Base-by-base conservation (phyloP, 306 rosid species). In the Luffa aegyptiaca region DNA sequence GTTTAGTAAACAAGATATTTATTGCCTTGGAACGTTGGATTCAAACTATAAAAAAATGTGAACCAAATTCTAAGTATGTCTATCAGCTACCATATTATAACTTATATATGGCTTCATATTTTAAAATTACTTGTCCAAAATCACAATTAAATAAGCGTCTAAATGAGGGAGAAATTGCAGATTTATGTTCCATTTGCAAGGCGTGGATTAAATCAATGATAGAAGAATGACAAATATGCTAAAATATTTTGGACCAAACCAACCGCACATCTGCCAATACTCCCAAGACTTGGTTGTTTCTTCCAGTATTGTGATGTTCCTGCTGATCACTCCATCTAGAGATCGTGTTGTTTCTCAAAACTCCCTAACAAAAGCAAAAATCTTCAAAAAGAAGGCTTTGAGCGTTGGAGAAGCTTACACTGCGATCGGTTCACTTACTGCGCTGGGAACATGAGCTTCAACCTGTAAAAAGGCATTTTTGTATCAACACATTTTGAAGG, bases 391-490 rank as follows among this genome's bases (percentile, higher is more conserved):
- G 82, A 82, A 82, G 84, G 78, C 57, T 64, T 77, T 37, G 81
- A 85, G 81, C 81, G 63, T 75, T 41, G 86, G 86, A 85, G 84
- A 84, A 85, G 92, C 86, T 88, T 88, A 94, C 76, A 90, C 93
- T 84, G 97, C 87, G 55, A 95, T 92, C 83, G 93, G 92, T 84
- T 92, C 92, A 87, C 91, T 89, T 82, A 92, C 90, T 80, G 89
- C 83, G 83, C 77, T 89, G 78, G 93, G 85, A 79, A 87, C 87
- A 74, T 88, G 86, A 53, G 80, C 89, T 85, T 84, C 86, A 71
- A 91, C 95, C 97, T 94, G 97, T 80, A 87, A 77, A 74, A 79
- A 80, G 68, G 11, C 13, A 13, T 12, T 56, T 61, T 61, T 31
- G 46, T 20, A 9, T 45, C 41, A 44, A 26, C n/a, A 33, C 33